Conservation (phyloP, 352 stramenopile genomes). For the Pythium chondricola region DNA sequence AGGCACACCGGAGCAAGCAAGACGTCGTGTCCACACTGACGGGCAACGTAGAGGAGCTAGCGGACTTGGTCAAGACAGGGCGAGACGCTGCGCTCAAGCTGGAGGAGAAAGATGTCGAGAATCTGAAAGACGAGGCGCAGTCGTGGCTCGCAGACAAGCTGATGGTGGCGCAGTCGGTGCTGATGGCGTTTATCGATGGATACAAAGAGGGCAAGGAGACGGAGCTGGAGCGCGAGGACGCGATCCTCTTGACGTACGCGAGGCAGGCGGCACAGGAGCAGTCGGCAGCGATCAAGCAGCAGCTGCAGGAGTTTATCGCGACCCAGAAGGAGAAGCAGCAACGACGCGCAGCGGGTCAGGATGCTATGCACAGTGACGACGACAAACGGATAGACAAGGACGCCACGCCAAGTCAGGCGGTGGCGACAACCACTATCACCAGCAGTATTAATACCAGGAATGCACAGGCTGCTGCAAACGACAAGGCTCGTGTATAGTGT, state of each 20-base stretch:
- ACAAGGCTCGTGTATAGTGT: no score
- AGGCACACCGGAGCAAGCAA: constrained; percentile 63
- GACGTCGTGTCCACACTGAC: constrained; percentile 57
- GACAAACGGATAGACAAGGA: not conserved
- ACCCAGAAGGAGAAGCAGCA: constrained; percentile 48
- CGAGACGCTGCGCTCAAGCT: constrained; percentile 50
- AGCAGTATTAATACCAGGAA: no score
- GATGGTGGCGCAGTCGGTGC: constrained; percentile 68
- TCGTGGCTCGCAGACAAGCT: constrained; percentile 84
- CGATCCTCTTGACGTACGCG: constrained; percentile 65
- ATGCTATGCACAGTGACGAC: not conserved
- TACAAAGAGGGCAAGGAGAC: constrained; percentile 76
- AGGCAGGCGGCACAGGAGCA: constrained; percentile 74
- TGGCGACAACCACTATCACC: no score
- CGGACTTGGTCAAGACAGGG: constrained; percentile 49
- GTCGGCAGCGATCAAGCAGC: constrained; percentile 58
- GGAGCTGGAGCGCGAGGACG: constrained; percentile 66
- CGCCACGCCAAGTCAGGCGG: not conserved
- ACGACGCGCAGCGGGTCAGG: not conserved
- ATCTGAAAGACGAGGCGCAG: constrained; percentile 52
- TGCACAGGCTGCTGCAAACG: no score
- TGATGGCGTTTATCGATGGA: constrained; percentile 78
- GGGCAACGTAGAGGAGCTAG: constrained; percentile 68
- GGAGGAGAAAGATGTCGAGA: constrained; percentile 57
- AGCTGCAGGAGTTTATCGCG: constrained; percentile 62